These are phyloP conservation scores for Taiwanofungus camphoratus DNA, from an alignment of 1,284 basidiomycete species.

Conservation along the genomic window DNA sequence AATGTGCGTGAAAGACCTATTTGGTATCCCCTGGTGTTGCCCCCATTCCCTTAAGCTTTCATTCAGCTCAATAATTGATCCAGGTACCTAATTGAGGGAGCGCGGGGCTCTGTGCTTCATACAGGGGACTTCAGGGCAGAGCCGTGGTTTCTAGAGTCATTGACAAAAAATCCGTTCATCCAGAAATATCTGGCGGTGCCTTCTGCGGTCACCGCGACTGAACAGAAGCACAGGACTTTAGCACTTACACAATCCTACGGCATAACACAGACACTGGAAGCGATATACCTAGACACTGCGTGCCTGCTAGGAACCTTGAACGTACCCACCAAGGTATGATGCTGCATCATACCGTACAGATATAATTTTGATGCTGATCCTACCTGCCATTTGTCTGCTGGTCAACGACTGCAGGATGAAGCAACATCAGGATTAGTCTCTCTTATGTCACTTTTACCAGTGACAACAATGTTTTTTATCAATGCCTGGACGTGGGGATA, in stretches of 20 bases:
- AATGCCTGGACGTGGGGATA: conserved; percentile 95
- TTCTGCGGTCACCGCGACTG: conserved; percentile 6
- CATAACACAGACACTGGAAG: conserved; percentile 49
- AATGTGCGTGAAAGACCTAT: conserved; percentile 53
- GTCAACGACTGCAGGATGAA: conserved; percentile 40
- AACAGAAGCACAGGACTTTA: neutral
- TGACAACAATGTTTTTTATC: conserved; percentile 74
- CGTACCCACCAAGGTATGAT: conserved; percentile 69
- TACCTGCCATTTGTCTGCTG: neutral
- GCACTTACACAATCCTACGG: conserved; percentile 4
- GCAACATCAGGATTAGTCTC: conserved; percentile 64
- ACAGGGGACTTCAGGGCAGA: conserved; percentile 93
- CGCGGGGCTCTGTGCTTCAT: conserved; percentile 71
- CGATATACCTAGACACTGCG: conserved; percentile 87
- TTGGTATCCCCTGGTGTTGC: neutral
- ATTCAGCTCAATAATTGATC: neutral
- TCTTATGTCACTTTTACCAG: conserved; percentile 65
- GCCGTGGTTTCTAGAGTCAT: conserved; percentile 62
- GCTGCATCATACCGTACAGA: no score
- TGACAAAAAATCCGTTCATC: conserved; percentile 65
- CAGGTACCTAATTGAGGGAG: conserved; percentile 86
- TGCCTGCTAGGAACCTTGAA: conserved; percentile 52
- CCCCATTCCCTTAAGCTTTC: conserved; percentile 1
- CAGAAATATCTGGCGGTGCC: conserved; percentile 56
- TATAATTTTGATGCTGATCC: no score